Percentiles rank a stretch among this genome's conserved stretches.
phyloP scores from a whole-genome alignment of 495 filamentous ascomycete genomes.

The Tetracladium setigerum region DNA sequence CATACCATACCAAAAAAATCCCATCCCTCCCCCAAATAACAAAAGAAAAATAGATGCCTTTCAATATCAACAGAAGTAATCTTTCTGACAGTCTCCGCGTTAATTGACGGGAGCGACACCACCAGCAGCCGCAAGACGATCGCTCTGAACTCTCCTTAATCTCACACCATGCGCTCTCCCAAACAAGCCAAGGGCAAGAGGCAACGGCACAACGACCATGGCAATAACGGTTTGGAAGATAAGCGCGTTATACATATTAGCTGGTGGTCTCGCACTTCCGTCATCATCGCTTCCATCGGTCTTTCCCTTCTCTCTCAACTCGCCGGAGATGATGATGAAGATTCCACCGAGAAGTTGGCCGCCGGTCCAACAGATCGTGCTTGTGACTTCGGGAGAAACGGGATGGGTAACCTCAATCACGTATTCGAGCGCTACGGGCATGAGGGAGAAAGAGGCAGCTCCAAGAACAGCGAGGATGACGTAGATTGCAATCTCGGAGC shows the following conservation, averaged over 20 bases:
- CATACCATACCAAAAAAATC: too few species aligned
- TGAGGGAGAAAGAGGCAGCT: slow-evolving; percentile 67
- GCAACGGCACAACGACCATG: slow-evolving; percentile 55
- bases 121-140: slow-evolving; percentile 18
- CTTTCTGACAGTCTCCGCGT: too few species aligned
- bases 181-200: slow-evolving; percentile 59
- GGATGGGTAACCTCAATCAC: slow-evolving; percentile 82
- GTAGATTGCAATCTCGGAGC: slow-evolving; percentile 62
- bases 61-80: too few species aligned
- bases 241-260: slow-evolving; percentile 65
- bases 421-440: slow-evolving; percentile 83
- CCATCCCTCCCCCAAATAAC: too few species aligned
- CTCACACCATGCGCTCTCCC: slow-evolving; percentile 42
- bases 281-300: slow-evolving; percentile 21
- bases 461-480: slow-evolving; percentile 66
- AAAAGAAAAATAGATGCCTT: too few species aligned
- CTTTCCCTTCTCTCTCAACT: slow-evolving; percentile 51
- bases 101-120: too few species aligned
- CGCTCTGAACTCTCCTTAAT: slow-evolving; percentile 52
- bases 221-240: slow-evolving; percentile 72
- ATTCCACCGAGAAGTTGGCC: slow-evolving; percentile 74
- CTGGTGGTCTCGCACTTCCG: slow-evolving; percentile 42
- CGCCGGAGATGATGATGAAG: slow-evolving; percentile 77
- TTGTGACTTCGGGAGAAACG: slow-evolving; percentile 78
- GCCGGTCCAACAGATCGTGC: slow-evolving; percentile 74